Conservation (phyloP, 108 stramenopile genomes). For the Pseudonitzschia pungens region DNA sequence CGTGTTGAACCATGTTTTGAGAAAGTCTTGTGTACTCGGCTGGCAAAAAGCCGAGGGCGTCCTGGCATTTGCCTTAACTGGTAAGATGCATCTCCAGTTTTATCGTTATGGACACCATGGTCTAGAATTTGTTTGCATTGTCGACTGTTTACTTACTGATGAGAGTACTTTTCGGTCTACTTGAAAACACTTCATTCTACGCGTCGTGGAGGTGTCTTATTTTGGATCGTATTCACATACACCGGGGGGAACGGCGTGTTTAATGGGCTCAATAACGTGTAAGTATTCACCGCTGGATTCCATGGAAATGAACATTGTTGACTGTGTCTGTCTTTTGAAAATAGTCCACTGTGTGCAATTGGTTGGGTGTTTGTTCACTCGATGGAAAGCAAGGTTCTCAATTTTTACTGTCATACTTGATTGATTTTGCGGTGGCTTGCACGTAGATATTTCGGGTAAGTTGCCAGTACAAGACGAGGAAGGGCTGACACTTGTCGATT, state of each 20-base stretch:
- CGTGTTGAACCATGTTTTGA: conserved; percentile 31
- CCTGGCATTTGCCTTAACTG: conserved; percentile 12
- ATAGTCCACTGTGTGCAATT: neutral
- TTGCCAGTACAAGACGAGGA: neutral
- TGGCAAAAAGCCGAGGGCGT: conserved; percentile 46
- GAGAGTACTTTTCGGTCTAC: neutral
- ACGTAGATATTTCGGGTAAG: conserved; percentile 13
- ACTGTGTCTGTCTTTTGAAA: too few species aligned
- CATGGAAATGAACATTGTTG: too few species aligned
- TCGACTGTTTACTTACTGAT: neutral
- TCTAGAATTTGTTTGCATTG: neutral
- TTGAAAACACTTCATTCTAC: conserved; percentile 5
- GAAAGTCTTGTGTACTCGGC: conserved; percentile 23
- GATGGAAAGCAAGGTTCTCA: too few species aligned
- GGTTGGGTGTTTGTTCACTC: too few species aligned
- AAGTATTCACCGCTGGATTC: neutral
- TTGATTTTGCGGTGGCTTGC: neutral
- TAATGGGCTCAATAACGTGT: conserved; percentile 41
- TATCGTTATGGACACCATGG: neutral
- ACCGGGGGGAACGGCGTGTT: conserved; percentile 53
- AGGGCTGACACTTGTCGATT: too few species aligned
- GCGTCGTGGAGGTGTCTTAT: conserved; percentile 20
- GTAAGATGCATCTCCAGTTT: conserved; percentile 4
- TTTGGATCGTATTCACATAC: conserved; percentile 36
- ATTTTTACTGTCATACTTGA: neutral